These are phyloP conservation scores for Calonectria multiphialidica DNA, from an alignment of 2,329 filamentous ascomycete species.

Conservation along the genomic window DNA sequence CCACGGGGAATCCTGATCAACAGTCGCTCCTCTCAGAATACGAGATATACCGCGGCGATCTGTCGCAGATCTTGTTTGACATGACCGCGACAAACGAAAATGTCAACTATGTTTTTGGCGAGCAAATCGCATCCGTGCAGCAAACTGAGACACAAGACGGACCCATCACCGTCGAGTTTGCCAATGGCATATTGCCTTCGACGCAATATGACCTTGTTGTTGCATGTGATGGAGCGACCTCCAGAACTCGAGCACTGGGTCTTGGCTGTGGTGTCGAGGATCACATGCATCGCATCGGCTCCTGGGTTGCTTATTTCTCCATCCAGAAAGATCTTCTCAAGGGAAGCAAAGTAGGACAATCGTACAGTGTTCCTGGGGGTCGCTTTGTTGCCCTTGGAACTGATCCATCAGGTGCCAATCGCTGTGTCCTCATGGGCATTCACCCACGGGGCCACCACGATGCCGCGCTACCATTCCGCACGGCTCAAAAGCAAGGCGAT, in stretches of 20 bases:
- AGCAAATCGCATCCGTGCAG: slow-evolving; percentile 51
- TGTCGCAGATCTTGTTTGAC: slow-evolving; percentile 58
- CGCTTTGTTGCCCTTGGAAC: slow-evolving; percentile 51
- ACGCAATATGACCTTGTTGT: slow-evolving; percentile 61
- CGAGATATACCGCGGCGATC: slow-evolving; percentile 65
- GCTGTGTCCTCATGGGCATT: slow-evolving; percentile 51
- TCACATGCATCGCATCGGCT: slow-evolving; percentile 50
- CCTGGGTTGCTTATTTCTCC: slow-evolving; percentile 58
- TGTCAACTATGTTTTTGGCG: slow-evolving; percentile 49
- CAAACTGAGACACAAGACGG: slow-evolving; percentile 37
- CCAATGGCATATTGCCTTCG: slow-evolving; percentile 47
- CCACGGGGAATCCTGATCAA: slow-evolving; percentile 52
- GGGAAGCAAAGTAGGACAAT: slow-evolving; percentile 51
- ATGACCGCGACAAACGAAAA: slow-evolving; percentile 41
- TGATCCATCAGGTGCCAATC: slow-evolving; percentile 47
- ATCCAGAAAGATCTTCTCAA: slow-evolving; percentile 52
- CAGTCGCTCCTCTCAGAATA: slow-evolving; percentile 61
- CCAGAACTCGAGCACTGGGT: slow-evolving; percentile 58
- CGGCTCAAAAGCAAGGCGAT: slow-evolving; percentile 48
- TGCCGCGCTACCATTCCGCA: slow-evolving; percentile 50
- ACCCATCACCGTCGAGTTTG: slow-evolving; percentile 54
- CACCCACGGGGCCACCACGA: slow-evolving; percentile 44
- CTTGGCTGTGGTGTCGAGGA: slow-evolving; percentile 54
- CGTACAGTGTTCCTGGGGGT: slow-evolving; percentile 52
- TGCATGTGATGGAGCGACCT: slow-evolving; percentile 61